Conservation (phyloP, 768 basidiomycete species). For the Trametes coccinea region DNA sequence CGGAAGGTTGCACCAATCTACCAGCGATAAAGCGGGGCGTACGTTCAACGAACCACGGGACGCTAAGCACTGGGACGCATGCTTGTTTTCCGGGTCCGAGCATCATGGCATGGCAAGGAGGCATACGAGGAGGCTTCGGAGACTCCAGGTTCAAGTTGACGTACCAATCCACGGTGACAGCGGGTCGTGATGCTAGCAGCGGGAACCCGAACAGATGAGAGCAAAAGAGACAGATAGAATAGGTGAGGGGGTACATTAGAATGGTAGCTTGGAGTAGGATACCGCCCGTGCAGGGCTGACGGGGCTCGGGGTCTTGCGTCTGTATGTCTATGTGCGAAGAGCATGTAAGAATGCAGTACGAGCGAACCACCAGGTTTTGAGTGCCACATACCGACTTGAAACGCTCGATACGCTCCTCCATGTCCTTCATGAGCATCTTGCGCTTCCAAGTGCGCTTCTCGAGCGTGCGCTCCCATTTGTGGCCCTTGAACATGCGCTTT, state of each 20-base stretch:
- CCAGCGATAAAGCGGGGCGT: no score
- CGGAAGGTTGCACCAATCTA: no score
- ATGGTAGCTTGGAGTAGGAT: constrained; percentile 26
- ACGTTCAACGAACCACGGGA: no score
- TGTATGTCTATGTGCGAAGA: constrained; percentile 13
- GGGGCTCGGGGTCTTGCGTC: constrained; percentile 24
- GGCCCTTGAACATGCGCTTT: constrained; percentile 93
- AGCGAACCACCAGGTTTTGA: not conserved
- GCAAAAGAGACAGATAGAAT: not conserved
- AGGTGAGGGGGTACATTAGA: constrained; percentile 10
- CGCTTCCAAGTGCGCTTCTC: constrained; percentile 48
- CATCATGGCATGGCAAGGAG: no score
- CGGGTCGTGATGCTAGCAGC: no score
- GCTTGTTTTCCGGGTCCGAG: no score
- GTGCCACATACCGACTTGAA: constrained; percentile 57
- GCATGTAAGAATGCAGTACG: not conserved
- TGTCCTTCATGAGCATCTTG: constrained; percentile 63
- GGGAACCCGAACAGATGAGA: not conserved
- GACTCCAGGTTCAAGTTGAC: no score
- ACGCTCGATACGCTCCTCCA: constrained; percentile 62
- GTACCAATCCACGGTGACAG: no score
- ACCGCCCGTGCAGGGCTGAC: constrained; percentile 22
- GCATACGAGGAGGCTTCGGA: no score
- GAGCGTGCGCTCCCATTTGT: constrained; percentile 74
- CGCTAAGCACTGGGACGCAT: no score